A percentile compares a stretch with the other conserved stretches of the same genome.
phyloP scores from a whole-genome alignment of 257 asterid genomes.

The Ligustrum vulgare region DNA sequence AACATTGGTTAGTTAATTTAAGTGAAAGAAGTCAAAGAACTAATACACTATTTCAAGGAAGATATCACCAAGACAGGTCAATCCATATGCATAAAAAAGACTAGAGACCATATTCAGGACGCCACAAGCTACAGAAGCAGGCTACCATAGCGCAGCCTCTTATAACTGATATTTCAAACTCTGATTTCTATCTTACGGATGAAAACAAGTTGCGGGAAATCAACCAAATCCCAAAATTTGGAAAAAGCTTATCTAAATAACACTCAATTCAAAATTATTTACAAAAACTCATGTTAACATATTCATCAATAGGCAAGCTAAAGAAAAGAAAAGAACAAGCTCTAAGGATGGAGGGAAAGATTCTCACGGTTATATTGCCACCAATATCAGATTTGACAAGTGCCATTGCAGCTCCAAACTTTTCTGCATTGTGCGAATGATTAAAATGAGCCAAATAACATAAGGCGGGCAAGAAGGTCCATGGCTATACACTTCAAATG shows the following conservation, averaged over 20 bases:
- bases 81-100: neutral
- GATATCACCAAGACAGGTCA: neutral
- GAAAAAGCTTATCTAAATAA: neutral
- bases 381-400: slow-evolving; percentile 92
- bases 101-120: neutral
- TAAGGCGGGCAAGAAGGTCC: neutral
- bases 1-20: neutral
- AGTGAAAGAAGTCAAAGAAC: neutral
- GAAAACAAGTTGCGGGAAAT: neutral
- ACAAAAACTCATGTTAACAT: neutral
- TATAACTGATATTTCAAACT: neutral
- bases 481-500: neutral
- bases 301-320: neutral
- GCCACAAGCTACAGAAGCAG: neutral
- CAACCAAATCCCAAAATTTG: neutral
- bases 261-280: neutral
- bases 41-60: neutral
- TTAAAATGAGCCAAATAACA: neutral
- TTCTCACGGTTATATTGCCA: slow-evolving; percentile 81
- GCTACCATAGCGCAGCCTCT: neutral
- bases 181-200: neutral
- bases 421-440: slow-evolving; percentile 41
- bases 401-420: slow-evolving; percentile 95
- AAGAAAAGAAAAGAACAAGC: neutral
- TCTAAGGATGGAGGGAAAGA: slow-evolving; percentile 5